Evolutionary conservation across 352 stramenopile genomes (phyloP).

Genomic region (Phytophthora agathidicida): DNA sequence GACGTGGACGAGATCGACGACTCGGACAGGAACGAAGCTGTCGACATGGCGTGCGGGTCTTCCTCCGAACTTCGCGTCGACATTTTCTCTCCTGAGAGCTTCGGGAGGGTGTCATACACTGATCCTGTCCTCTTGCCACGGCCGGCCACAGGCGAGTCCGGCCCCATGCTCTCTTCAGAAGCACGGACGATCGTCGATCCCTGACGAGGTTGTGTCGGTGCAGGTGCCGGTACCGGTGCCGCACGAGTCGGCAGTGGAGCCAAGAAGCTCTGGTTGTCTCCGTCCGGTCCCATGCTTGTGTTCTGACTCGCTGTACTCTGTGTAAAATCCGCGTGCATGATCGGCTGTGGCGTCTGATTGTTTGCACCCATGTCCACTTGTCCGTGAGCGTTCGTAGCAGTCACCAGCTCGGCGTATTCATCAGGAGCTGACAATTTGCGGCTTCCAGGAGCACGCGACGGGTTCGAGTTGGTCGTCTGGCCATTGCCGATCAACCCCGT

Average conservation of each 20-base stretch:
- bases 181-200: conserved; percentile 4
- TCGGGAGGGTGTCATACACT: conserved; percentile 40
- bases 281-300: conserved; percentile 35
- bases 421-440: conserved; percentile 39
- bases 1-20: conserved; percentile 31
- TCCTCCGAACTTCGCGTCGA: conserved; percentile 23
- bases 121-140: conserved; percentile 34
- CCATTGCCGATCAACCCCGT: conserved; percentile 34
- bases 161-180: conserved; percentile 34
- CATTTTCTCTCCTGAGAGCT: conserved; percentile 34
- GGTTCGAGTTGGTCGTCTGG: conserved; percentile 8
- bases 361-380: conserved; percentile 18
- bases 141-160: conserved; percentile 28
- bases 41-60: conserved; percentile 21
- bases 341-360: neutral
- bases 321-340: conserved; percentile 24
- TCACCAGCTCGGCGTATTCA: conserved; percentile 44
- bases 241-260: conserved; percentile 10
- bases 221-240: neutral
- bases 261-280: conserved; percentile 32
- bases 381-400: conserved; percentile 34
- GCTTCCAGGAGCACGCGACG: conserved; percentile 16
- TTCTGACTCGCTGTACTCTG: conserved; percentile 22
- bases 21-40: conserved; percentile 31
- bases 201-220: neutral